Conservation (phyloP, 768 basidiomycete species). For the Zangia roseola region DNA sequence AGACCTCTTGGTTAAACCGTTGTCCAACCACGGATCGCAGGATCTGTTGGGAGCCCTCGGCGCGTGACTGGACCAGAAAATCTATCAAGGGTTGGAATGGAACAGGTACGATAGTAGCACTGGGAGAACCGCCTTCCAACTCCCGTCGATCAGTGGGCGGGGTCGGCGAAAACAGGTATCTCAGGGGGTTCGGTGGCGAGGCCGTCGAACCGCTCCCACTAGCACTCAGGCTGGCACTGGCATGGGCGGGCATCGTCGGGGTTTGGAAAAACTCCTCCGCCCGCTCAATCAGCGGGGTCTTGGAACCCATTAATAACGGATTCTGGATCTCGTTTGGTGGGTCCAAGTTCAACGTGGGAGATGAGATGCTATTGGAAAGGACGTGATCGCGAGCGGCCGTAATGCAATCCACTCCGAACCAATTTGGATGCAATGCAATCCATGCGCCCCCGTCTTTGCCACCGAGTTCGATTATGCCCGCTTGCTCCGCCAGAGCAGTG, state of each 20-base stretch:
- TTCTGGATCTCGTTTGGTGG: constrained; percentile 6
- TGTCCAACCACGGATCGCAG: constrained; percentile 40
- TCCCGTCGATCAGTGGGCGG: not conserved
- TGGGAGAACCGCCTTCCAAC: not conserved
- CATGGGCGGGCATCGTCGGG: not conserved
- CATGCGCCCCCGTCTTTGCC: constrained; percentile 16
- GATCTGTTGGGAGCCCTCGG: constrained; percentile 32
- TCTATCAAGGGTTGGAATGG: constrained; percentile 33
- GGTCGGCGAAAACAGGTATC: not conserved
- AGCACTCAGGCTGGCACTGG: too few species aligned
- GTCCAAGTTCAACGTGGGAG: constrained; percentile 13
- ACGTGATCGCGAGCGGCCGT: not conserved
- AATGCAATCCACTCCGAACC: constrained; percentile 11
- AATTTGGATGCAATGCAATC: constrained; percentile 29
- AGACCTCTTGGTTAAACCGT: constrained; percentile 33
- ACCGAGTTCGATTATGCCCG: constrained; percentile 27
- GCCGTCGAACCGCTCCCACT: not conserved
- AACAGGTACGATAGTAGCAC: constrained; percentile 5
- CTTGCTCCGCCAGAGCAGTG: constrained; percentile 23
- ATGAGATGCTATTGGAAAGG: not conserved
- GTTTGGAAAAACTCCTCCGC: not conserved
- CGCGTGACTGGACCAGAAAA: constrained; percentile 30
- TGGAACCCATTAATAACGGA: constrained; percentile 8
- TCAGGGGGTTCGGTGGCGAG: not conserved
- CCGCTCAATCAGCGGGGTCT: constrained; percentile 7